These are phyloP conservation scores for Exophiala aquamarina DNA, from an alignment of 2,329 filamentous ascomycete genomes.

Conservation along the genomic window DNA sequence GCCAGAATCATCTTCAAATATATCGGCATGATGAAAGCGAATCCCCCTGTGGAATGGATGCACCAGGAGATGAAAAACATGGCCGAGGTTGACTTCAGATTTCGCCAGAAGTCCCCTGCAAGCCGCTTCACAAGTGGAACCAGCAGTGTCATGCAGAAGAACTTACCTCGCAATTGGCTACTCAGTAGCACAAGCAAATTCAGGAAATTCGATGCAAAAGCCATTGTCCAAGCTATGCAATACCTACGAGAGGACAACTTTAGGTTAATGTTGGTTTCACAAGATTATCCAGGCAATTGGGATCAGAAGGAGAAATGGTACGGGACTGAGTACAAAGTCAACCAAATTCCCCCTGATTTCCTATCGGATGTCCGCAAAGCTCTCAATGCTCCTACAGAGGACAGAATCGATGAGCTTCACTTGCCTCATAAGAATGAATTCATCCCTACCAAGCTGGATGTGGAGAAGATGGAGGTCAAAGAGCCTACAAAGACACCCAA, in stretches of 20 bases:
- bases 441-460: slow-evolving; percentile 87
- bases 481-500: slow-evolving; percentile 72
- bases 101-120: slow-evolving; percentile 87
- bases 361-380: slow-evolving; percentile 69
- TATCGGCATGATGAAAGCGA: slow-evolving; percentile 78
- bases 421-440: slow-evolving; percentile 94
- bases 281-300: slow-evolving; percentile 81
- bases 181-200: slow-evolving; percentile 77
- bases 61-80: slow-evolving; percentile 88
- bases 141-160: slow-evolving; percentile 87
- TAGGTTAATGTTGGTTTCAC: slow-evolving; percentile 77
- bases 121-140: slow-evolving; percentile 85
- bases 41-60: slow-evolving; percentile 85
- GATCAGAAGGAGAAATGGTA: slow-evolving; percentile 95
- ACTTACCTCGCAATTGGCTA: slow-evolving; percentile 80
- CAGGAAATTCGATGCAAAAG: slow-evolving; percentile 74
- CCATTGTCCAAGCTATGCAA: slow-evolving; percentile 71
- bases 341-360: slow-evolving; percentile 76
- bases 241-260: slow-evolving; percentile 86
- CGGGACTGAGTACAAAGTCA: slow-evolving; percentile 85
- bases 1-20: slow-evolving; percentile 88
- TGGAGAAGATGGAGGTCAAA: slow-evolving; percentile 88
- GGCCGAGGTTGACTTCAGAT: slow-evolving; percentile 91
- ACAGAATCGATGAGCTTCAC: slow-evolving; percentile 70
- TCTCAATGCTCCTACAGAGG: slow-evolving; percentile 54